These are phyloP conservation scores for Podila epicladia DNA, from an alignment of 192 early-diverging fungal genomes.

Conservation along the genomic window DNA sequence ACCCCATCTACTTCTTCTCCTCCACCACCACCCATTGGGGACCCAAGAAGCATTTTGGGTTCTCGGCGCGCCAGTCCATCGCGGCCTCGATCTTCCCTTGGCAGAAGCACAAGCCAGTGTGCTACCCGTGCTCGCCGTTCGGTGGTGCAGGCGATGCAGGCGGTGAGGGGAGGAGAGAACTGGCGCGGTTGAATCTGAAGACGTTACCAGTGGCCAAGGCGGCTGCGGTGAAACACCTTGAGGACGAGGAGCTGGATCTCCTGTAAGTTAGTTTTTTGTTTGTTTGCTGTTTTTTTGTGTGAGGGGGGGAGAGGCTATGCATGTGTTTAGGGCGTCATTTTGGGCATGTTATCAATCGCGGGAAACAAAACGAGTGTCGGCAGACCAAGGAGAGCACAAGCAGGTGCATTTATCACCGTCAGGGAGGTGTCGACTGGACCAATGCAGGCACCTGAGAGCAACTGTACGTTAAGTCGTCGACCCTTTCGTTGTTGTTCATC, in stretches of 20 bases:
- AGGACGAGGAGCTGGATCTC: constrained; percentile 27
- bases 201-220: constrained; percentile 22
- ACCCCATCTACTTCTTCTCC: constrained; percentile 22
- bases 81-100: constrained; percentile 47
- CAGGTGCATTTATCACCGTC: too few species aligned
- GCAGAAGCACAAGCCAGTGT: constrained; percentile 45
- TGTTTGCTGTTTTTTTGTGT: not conserved
- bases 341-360: too few species aligned
- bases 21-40: not conserved
- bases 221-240: constrained; percentile 22
- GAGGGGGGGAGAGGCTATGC: not conserved
- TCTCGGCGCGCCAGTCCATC: constrained; percentile 32
- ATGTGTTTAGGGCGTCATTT: not conserved
- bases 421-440: too few species aligned
- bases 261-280: constrained; percentile 7
- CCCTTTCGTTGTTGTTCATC: too few species aligned
- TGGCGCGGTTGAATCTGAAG: constrained; percentile 32
- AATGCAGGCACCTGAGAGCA: too few species aligned
- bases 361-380: too few species aligned
- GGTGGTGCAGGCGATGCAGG: not conserved
- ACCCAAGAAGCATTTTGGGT: constrained; percentile 43
- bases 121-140: constrained; percentile 40
- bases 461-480: too few species aligned
- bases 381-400: too few species aligned
- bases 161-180: constrained; percentile 5